phyloP scores from a whole-genome alignment of 805 yeast genomes.

The Monosporozyma unispora region DNA sequence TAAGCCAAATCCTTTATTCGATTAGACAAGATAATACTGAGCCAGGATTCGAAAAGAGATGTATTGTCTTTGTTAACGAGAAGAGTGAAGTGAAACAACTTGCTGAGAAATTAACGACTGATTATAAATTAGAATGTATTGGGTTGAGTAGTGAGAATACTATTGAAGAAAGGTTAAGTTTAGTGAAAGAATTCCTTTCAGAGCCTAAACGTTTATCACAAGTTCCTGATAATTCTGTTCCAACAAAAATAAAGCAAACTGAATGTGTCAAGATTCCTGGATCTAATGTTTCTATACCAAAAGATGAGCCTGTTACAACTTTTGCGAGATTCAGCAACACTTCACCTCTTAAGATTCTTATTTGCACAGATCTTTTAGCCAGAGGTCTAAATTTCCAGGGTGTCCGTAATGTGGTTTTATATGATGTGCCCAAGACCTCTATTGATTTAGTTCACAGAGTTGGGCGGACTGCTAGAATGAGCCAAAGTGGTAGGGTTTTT shows the following conservation, averaged over 20 bases:
- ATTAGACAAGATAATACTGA: conserved; percentile 80
- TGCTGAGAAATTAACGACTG: conserved; percentile 41
- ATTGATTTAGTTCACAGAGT: conserved; percentile 84
- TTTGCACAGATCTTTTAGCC: conserved; percentile 83
- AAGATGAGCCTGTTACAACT: neutral
- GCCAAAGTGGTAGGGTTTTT: conserved; percentile 79
- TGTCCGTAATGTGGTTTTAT: conserved; percentile 70
- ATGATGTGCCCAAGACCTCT: conserved; percentile 78
- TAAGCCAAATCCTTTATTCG: conserved; percentile 83
- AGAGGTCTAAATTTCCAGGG: conserved; percentile 83
- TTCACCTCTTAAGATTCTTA: conserved; percentile 48
- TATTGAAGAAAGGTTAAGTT: conserved; percentile 47
- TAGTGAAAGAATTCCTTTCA: conserved; percentile 53
- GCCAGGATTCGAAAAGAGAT: conserved; percentile 62
- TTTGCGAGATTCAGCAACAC: neutral
- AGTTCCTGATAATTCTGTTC: neutral
- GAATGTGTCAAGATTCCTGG: conserved; percentile 19
- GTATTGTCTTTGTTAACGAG: conserved; percentile 76
- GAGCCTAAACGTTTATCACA: conserved; percentile 35
- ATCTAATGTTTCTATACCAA: conserved; percentile 28
- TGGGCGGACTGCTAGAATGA: conserved; percentile 93
- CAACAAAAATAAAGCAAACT: neutral
- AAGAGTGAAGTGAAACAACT: conserved; percentile 54
- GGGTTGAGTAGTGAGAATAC: conserved; percentile 61
- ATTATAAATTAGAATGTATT: conserved; percentile 49